Evolutionary conservation across 306 rosid genomes (phyloP).

Genomic region (Dryas alaskensis): DNA sequence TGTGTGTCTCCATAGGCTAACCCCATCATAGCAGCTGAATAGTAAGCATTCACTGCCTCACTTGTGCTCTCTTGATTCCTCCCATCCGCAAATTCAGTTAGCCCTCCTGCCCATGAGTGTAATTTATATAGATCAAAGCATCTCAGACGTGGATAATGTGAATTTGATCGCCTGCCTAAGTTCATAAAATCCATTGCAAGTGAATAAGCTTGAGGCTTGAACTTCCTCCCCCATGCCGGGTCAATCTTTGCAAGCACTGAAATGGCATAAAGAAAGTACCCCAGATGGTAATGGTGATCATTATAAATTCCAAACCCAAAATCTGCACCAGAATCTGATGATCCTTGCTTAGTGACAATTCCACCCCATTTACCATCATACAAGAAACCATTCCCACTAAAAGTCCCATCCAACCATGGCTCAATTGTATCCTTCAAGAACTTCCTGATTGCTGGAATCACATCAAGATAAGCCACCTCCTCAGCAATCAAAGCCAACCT

Average conservation of each 20-base stretch:
- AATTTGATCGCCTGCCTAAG: conserved; percentile 32
- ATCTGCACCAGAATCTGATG: conserved; percentile 52
- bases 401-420: conserved; percentile 87
- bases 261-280: conserved; percentile 74
- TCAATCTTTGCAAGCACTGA: conserved; percentile 80
- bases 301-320: conserved; percentile 82
- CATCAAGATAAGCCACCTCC: conserved; percentile 54
- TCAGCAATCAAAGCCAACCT: conserved; percentile 87
- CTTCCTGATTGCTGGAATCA: conserved; percentile 47
- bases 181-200: conserved; percentile 67
- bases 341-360: conserved; percentile 60
- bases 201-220: conserved; percentile 61
- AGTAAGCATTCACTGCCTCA: conserved; percentile 77
- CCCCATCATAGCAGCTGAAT: conserved; percentile 81
- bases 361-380: conserved; percentile 85
- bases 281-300: conserved; percentile 82
- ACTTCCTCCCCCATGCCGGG: conserved; percentile 72
- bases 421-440: conserved; percentile 62
- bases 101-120: conserved; percentile 93
- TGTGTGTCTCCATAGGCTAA: conserved; percentile 62
- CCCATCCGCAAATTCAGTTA: conserved; percentile 77
- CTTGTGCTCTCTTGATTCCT: conserved; percentile 89
- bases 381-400: conserved; percentile 68
- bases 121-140: conserved; percentile 66
- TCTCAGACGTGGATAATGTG: conserved; percentile 61